Base-by-base conservation (phyloP, 768 basidiomycete genomes). In the Galerina sulciceps region DNA sequence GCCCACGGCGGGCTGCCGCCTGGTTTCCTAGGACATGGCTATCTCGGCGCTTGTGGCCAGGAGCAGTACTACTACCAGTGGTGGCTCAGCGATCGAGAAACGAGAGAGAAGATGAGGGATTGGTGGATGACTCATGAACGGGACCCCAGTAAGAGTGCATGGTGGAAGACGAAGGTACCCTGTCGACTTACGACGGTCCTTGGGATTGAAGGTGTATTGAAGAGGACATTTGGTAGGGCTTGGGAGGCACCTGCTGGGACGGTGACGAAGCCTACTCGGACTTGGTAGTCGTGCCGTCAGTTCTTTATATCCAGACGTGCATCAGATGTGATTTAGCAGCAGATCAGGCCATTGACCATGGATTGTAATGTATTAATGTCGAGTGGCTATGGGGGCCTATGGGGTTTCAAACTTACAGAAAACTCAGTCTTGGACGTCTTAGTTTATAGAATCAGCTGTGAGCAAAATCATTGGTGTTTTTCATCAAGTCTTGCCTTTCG, bases 31-130 rank as follows among this genome's bases (percentile, higher is more conserved):
- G 64, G 67, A 37, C 59, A 65, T 13, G 63, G 69, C 36, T 55
- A 64, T 17, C 70, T 78, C 6, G 80, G 80, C 0, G 62, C 63
- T 20, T 83, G 82, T 44, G 77, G 79, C 10, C 46, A 61, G 1
- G 69, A 71, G 13, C 77, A 77, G 77, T 80, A 71, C 42, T 84
- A 84, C 57, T 84, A 83, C 59, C 76, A 81, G 53, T 86, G 77
- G 65, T 85, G 75, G 71, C 34, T 60, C n/a, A 53, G 52, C 15
- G 52, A 23, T 61, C 82, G 13, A 77, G 80, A 6, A 57, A 63
- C 10, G 61, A 64, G 1, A 42, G 38, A 15, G 57, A 44, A 34
- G 44, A 60, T 60, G 53, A 73, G 69, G 67, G 51, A 53, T 14
- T 71, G 69, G 69, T 75, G 71, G 74, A 63, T 61, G 46, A 34